These are phyloP conservation scores for Penicillium herquei DNA, from an alignment of 495 filamentous ascomycete genomes.

Conservation along the genomic window DNA sequence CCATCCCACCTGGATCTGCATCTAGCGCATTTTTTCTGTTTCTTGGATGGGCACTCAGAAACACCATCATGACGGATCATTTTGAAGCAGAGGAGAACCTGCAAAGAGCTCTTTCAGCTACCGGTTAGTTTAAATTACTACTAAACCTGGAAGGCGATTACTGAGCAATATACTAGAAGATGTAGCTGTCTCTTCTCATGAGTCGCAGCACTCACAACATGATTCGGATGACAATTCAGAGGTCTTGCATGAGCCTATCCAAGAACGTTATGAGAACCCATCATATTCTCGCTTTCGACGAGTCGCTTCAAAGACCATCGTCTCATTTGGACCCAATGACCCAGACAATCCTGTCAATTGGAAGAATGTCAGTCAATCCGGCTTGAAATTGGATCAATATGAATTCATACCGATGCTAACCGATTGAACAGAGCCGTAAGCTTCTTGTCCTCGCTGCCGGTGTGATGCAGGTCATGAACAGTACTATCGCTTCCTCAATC, in stretches of 20 bases:
- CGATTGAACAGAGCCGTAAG: slow-evolving; percentile 48
- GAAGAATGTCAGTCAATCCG: slow-evolving; percentile 21
- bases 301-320: slow-evolving; percentile 36
- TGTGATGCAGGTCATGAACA: slow-evolving; percentile 68
- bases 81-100: slow-evolving; percentile 21
- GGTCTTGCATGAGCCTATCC: slow-evolving; percentile 28
- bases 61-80: slow-evolving; percentile 21
- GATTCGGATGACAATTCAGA: slow-evolving; percentile 21
- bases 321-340: slow-evolving; percentile 52
- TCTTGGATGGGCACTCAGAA: background rate
- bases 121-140: slow-evolving; percentile 14
- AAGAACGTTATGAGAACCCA: slow-evolving; percentile 29
- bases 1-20: slow-evolving; percentile 2
- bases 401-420: slow-evolving; percentile 3
- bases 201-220: slow-evolving; percentile 14
- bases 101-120: slow-evolving; percentile 22
- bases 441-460: slow-evolving; percentile 51
- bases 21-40: background rate
- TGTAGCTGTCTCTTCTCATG: slow-evolving; percentile 12
- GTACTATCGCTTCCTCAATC: slow-evolving; percentile 68
- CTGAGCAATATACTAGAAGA: slow-evolving; percentile 6
- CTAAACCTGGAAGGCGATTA: background rate
- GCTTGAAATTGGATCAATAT: too few relatives aligned
- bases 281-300: slow-evolving; percentile 29
- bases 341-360: slow-evolving; percentile 69